Base-by-base conservation (phyloP, 2,329 filamentous ascomycete species). In the Nigrospora sphaerica region DNA sequence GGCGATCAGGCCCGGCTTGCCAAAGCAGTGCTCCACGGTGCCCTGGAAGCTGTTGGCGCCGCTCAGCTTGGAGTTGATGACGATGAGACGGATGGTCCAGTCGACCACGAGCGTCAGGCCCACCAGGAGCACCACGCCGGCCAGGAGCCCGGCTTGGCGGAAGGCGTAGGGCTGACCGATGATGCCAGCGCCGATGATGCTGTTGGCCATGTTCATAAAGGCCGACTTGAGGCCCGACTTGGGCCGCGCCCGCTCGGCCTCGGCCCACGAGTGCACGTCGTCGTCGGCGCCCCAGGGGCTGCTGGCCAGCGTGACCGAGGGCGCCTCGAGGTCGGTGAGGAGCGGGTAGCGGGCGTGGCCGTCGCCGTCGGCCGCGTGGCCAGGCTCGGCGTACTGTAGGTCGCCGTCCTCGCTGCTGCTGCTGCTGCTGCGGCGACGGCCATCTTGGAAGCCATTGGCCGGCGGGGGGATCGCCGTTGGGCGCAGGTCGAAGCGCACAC, bases 171-270 rank as follows among this genome's bases (percentile, higher is more conserved):
- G 91, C 68, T 98, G 93, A 4, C 88, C 81, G 59, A 85, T 85
- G 65, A 85, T 85, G 44, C 82, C 81, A 2, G 82, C 83, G 35
- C 82, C 83, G 55, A 98, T 96, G 64, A 98, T 98, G 58, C 88
- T 95, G 71, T 98, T 98, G 52, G 93, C 92, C 93, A 98, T 98
- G 69, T 98, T 98, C 90, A 97, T 95, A 57, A 98, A 97, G 3
- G 93, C 92, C 62, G 86, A 88, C 51, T 79, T 76, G 69, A 97
- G 77, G 6, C 86, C 86, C 48, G 88, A 95, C 69, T 92, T 92
- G 40, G 92, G 90, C 47, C 91, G 77, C 36, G 61, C 59, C 46
- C 74, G 72, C 61, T 83, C 78, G 32, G 71, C 68, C 56, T 77
- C 73, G 6, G 73, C 75, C 66, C 73, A 74, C 37, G 69, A 61